Conservation (phyloP, 257 asterid species). For the Fraxinus anomala region DNA sequence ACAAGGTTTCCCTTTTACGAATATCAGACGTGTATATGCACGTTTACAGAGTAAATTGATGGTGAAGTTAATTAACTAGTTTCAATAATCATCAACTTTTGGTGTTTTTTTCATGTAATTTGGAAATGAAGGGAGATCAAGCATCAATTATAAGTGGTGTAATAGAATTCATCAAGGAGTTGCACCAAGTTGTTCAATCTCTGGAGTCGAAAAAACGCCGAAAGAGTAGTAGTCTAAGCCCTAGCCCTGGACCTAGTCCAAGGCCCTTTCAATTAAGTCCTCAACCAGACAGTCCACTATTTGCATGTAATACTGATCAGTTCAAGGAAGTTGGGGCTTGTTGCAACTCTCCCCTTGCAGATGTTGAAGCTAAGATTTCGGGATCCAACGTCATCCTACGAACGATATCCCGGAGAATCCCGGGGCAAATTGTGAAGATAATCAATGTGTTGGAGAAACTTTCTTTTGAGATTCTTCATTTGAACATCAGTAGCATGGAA, state of each 20-base stretch:
- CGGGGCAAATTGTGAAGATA: slow-evolving; percentile 71
- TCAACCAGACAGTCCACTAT: slow-evolving; percentile 38
- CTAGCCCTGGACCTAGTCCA: slow-evolving; percentile 65
- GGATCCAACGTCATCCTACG: slow-evolving; percentile 74
- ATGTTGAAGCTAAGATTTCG: slow-evolving; percentile 80
- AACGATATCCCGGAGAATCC: slow-evolving; percentile 68
- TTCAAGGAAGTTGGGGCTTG: slow-evolving; percentile 74
- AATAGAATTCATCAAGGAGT: slow-evolving; percentile 88
- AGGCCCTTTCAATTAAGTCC: slow-evolving; percentile 53
- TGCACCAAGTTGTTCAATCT: slow-evolving; percentile 77
- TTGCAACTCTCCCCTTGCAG: slow-evolving; percentile 83
- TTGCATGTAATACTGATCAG: slow-evolving; percentile 22
- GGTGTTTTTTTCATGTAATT: neutral
- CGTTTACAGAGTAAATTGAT: too few relatives aligned
- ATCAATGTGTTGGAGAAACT: slow-evolving; percentile 69
- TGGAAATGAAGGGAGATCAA: slow-evolving; percentile 73
- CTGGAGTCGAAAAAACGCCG: slow-evolving; percentile 75
- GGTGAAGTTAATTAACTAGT: neutral
- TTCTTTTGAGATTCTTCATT: slow-evolving; percentile 75
- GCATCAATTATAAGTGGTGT: slow-evolving; percentile 95
- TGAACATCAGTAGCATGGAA: slow-evolving; percentile 92
- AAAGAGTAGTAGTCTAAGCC: slow-evolving; percentile 57
- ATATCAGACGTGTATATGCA: too few relatives aligned
- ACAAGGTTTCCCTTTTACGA: too few relatives aligned
- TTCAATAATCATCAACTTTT: neutral